phyloP scores from a whole-genome alignment of 192 early-diverging fungal genomes.

The Physocladia obscura region DNA sequence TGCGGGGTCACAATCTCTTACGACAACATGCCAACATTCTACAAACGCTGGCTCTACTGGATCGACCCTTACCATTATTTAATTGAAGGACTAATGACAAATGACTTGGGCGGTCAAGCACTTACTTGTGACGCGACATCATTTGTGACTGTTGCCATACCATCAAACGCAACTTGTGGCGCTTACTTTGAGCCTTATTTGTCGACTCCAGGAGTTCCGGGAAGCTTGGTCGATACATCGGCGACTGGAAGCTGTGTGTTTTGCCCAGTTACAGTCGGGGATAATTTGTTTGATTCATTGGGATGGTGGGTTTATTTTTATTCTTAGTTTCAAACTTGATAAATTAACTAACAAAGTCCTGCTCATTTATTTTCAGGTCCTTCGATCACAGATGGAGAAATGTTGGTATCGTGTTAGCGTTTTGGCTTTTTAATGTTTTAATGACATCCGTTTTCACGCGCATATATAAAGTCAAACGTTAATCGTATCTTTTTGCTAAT shows the following conservation, averaged over 20 bases:
- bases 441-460: conserved; percentile 14
- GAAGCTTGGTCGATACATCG: not conserved
- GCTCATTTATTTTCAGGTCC: too few species aligned
- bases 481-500: too few species aligned
- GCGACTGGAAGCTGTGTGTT: conserved; percentile 1
- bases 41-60: conserved; percentile 19
- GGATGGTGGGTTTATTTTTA: too few species aligned
- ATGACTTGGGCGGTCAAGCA: conserved; percentile 9
- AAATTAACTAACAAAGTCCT: too few species aligned
- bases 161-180: conserved; percentile 14
- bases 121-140: conserved; percentile 14
- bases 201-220: not conserved
- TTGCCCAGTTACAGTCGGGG: conserved; percentile 11
- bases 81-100: conserved; percentile 24
- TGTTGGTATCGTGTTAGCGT: conserved; percentile 15
- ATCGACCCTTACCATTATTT: conserved; percentile 28
- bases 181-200: conserved; percentile 12
- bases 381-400: conserved; percentile 25
- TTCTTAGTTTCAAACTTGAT: too few species aligned
- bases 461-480: conserved; percentile 18
- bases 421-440: conserved; percentile 20
- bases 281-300: conserved; percentile 1
- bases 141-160: conserved; percentile 3
- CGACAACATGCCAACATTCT: conserved; percentile 5
- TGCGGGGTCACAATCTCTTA: conserved; percentile 66